Percentiles rank a stretch among this genome's conserved stretches.
Evolutionary conservation across 2,329 filamentous ascomycete species (phyloP).

Genomic region (Apiospora malaysiana): DNA sequence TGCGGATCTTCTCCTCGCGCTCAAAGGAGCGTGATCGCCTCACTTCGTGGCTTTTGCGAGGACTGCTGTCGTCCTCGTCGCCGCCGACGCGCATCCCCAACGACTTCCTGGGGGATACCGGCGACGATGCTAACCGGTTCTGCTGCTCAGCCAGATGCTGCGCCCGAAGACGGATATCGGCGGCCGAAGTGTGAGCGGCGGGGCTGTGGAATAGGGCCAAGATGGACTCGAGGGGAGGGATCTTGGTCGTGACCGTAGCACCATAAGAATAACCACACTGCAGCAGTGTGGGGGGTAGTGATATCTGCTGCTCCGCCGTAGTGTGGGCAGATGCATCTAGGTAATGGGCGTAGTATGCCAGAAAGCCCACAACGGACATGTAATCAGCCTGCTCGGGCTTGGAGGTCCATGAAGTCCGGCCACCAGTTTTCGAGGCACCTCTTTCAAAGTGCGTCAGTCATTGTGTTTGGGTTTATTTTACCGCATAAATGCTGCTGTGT

Average conservation of each 20-base stretch:
- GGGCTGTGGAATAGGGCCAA: conserved; percentile 63
- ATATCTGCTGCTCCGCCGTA: conserved; percentile 18
- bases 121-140: conserved; percentile 50
- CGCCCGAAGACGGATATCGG: conserved; percentile 75
- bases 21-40: conserved; percentile 46
- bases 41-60: conserved; percentile 47
- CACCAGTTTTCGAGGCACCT: conserved; percentile 76
- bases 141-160: conserved; percentile 70
- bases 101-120: conserved; percentile 40
- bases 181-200: conserved; percentile 59
- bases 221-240: conserved; percentile 68
- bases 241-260: conserved; percentile 76
- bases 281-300: conserved; percentile 51
- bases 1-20: conserved; percentile 53
- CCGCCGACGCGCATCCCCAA: conserved; percentile 57
- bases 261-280: conserved; percentile 91
- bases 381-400: conserved; percentile 84
- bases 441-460: conserved; percentile 50
- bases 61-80: conserved; percentile 45
- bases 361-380: conserved; percentile 79
- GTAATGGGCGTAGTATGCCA: conserved; percentile 73
- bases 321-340: conserved; percentile 48
- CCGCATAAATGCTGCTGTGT: not conserved
- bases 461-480: not conserved
- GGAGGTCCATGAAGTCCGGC: conserved; percentile 86